Conservation (phyloP, 352 stramenopile species). For the Phytophthora syringae region DNA sequence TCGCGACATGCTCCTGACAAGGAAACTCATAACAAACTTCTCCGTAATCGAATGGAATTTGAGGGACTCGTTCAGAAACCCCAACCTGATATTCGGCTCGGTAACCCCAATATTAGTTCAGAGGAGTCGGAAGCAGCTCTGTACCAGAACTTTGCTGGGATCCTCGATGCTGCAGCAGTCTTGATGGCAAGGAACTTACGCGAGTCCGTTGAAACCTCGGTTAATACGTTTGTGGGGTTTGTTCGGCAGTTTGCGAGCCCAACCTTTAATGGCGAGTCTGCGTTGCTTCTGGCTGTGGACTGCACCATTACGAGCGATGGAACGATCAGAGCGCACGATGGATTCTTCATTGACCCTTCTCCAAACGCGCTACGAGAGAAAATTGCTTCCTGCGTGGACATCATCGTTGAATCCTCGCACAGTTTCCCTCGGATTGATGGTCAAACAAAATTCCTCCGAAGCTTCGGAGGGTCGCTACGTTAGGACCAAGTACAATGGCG, state of each 20-base stretch:
- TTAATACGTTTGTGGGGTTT: constrained; percentile 75
- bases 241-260: constrained; percentile 72
- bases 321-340: constrained; percentile 32
- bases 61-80: constrained; percentile 48
- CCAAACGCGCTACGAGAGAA: constrained; percentile 63
- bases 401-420: constrained; percentile 84
- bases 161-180: constrained; percentile 85
- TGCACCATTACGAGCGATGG: constrained; percentile 39
- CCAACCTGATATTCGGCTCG: constrained; percentile 10
- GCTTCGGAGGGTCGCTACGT: constrained; percentile 59
- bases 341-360: constrained; percentile 72
- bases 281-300: constrained; percentile 66
- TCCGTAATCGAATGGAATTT: constrained; percentile 59
- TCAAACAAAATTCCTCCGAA: constrained; percentile 77
- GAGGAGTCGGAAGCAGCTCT: constrained; percentile 53
- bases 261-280: constrained; percentile 63
- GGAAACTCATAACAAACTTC: constrained; percentile 39
- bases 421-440: constrained; percentile 91
- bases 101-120: constrained; percentile 1
- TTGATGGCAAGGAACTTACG: constrained; percentile 93
- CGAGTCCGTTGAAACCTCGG: constrained; percentile 83
- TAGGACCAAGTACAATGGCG: constrained; percentile 87
- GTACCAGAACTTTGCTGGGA: constrained; percentile 65
- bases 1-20: constrained; percentile 20
- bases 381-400: constrained; percentile 63